phyloP scores from a whole-genome alignment of 2,329 filamentous ascomycete species.

The Aspergillus hiratsukae region DNA sequence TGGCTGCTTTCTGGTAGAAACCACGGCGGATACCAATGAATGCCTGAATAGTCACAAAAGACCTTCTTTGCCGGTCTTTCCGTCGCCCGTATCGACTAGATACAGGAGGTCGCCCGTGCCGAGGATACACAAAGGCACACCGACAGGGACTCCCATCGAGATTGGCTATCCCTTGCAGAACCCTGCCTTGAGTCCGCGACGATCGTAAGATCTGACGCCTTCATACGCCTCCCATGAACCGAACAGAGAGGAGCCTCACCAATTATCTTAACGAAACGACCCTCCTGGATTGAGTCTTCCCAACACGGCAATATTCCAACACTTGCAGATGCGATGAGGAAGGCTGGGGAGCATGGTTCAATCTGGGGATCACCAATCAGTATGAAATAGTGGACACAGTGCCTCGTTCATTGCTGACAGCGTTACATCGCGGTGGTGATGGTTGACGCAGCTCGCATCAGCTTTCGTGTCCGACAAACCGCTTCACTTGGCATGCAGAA shows the following conservation, averaged over 20 bases:
- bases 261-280: too few relatives aligned
- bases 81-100: too few relatives aligned
- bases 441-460: not conserved
- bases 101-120: too few relatives aligned
- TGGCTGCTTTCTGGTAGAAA: too few relatives aligned
- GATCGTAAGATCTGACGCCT: conserved; percentile 19
- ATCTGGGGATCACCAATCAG: not conserved
- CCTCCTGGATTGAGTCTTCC: too few relatives aligned
- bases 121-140: too few relatives aligned
- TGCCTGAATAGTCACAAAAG: too few relatives aligned
- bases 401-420: not conserved
- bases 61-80: too few relatives aligned
- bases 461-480: not conserved
- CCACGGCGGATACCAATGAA: too few relatives aligned
- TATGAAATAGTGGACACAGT: not conserved
- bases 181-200: conserved; percentile 18
- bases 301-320: too few relatives aligned
- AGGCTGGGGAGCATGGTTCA: too few relatives aligned
- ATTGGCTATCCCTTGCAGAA: conserved; percentile 21
- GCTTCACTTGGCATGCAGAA: not conserved
- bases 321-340: too few relatives aligned
- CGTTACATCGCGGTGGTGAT: not conserved
- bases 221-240: conserved; percentile 18
- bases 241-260: conserved; percentile 13
- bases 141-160: conserved; percentile 17